These are phyloP conservation scores for Closterium sp. DNA, from an alignment of 139 green algal genomes.

Conservation along the genomic window DNA sequence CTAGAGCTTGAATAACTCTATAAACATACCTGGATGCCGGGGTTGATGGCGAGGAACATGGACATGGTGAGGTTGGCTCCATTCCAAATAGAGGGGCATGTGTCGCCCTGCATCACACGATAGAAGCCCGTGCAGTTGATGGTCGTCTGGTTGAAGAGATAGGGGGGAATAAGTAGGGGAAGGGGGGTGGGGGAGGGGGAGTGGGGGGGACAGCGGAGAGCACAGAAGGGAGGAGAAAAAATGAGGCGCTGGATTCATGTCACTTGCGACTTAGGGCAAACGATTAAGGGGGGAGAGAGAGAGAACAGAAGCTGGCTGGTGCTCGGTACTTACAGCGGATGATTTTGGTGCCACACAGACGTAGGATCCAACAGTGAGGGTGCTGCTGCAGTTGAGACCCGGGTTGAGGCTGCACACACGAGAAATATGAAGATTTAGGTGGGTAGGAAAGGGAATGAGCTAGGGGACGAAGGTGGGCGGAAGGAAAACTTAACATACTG, in stretches of 20 bases:
- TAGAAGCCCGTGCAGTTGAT: background rate
- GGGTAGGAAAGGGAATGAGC: background rate
- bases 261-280: no score
- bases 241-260: background rate
- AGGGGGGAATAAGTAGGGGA: background rate
- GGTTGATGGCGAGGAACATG: conserved; percentile 9
- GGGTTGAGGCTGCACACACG: background rate
- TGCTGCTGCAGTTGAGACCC: background rate
- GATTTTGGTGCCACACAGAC: background rate
- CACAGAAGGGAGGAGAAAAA: no score
- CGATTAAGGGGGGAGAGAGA: background rate
- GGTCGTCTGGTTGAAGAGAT: background rate
- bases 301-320: background rate
- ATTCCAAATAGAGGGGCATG: background rate
- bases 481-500: background rate
- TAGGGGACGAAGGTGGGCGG: background rate
- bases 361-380: background rate
- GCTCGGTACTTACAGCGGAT: background rate
- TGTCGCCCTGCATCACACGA: conserved; percentile 1
- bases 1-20: no score
- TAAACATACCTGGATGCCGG: background rate
- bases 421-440: no score
- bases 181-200: background rate
- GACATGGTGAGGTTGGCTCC: conserved; percentile 1
- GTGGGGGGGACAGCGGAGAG: no score